These are phyloP conservation scores for Cyberlindnera euphorbiiphila DNA, from an alignment of 805 yeast species.

Conservation along the genomic window DNA sequence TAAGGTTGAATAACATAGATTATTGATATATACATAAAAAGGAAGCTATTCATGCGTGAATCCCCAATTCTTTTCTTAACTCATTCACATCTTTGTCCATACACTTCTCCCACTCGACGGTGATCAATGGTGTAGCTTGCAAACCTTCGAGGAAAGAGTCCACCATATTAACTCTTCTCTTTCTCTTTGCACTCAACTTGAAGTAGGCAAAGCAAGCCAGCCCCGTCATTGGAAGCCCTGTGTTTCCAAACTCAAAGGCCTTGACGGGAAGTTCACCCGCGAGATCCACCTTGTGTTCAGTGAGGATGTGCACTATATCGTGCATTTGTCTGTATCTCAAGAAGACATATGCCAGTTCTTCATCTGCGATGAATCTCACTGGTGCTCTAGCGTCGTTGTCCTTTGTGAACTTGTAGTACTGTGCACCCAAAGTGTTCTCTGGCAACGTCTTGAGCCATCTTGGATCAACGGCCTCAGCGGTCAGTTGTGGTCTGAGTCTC, in stretches of 20 bases:
- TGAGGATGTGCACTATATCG: constrained; percentile 91
- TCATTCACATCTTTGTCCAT: constrained; percentile 70
- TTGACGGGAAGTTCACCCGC: constrained; percentile 97
- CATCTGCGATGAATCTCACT: constrained; percentile 83
- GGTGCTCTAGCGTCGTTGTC: constrained; percentile 92
- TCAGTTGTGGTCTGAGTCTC: constrained; percentile 78
- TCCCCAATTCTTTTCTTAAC: constrained; percentile 66
- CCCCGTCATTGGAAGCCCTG: constrained; percentile 95
- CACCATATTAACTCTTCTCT: constrained; percentile 47
- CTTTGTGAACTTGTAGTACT: constrained; percentile 83
- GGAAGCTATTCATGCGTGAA: constrained; percentile 31
- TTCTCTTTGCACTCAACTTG: constrained; percentile 61
- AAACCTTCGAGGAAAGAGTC: constrained; percentile 74
- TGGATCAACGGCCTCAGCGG: constrained; percentile 64
- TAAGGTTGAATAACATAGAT: not conserved
- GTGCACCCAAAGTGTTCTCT: constrained; percentile 66
- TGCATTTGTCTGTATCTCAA: constrained; percentile 95
- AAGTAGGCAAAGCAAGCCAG: constrained; percentile 85
- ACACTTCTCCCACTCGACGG: constrained; percentile 88
- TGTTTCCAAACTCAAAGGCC: constrained; percentile 85
- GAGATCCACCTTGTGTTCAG: constrained; percentile 83
- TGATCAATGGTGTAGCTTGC: constrained; percentile 69
- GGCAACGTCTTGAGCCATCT: constrained; percentile 59
- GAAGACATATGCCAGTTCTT: constrained; percentile 87
- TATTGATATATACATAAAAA: constrained; percentile 1